A percentile compares a stretch with the other conserved stretches of the same genome.
These are phyloP conservation scores for Teunomyces kruisii DNA, from an alignment of 805 yeast species.

Conservation along the genomic window DNA sequence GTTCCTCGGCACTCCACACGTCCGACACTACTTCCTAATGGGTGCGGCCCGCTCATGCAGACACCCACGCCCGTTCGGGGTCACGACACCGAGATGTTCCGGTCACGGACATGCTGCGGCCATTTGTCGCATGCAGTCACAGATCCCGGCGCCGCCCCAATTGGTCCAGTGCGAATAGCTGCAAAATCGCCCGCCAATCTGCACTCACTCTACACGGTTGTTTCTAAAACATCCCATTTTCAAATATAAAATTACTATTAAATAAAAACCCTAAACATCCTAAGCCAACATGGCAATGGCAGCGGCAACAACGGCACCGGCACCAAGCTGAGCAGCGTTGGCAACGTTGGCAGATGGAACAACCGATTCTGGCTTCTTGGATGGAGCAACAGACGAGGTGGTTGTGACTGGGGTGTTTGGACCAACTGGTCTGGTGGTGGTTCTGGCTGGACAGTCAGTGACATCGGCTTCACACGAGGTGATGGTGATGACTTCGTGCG, in stretches of 20 bases:
- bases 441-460: conserved; percentile 26
- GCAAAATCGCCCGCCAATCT: too few species aligned
- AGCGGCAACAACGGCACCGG: conserved; percentile 14
- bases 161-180: neutral
- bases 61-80: too few species aligned
- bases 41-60: too few species aligned
- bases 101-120: too few species aligned
- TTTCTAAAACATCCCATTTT: neutral
- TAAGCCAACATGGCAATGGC: conserved; percentile 15
- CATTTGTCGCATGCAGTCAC: too few species aligned
- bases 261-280: neutral
- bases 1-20: too few species aligned
- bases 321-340: conserved; percentile 13
- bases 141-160: too few species aligned
- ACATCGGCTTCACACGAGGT: conserved; percentile 25
- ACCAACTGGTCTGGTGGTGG: conserved; percentile 6
- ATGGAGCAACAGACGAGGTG: conserved; percentile 25
- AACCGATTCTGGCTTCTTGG: conserved; percentile 10
- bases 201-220: too few species aligned
- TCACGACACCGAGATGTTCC: too few species aligned
- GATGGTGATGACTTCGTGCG: conserved; percentile 26
- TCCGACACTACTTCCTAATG: too few species aligned
- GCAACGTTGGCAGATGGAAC: conserved; percentile 21
- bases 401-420: neutral
- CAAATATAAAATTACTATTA: too few species aligned